A percentile compares a stretch with the other conserved stretches of the same genome.
phyloP scores from a whole-genome alignment of 371 early-diverging fungal species.

The Umbelopsis sp. region DNA sequence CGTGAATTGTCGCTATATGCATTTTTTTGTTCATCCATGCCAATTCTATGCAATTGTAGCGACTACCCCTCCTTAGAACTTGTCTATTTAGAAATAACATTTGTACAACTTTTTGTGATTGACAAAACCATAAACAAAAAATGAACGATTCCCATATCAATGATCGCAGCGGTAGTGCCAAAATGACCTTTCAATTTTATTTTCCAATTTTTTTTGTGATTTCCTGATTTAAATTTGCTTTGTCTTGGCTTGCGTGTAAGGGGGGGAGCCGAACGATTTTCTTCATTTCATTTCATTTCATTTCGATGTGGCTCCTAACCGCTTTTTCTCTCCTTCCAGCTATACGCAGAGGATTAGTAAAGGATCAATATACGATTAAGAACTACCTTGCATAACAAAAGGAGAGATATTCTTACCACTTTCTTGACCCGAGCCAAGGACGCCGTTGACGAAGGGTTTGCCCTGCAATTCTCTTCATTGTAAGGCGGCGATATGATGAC shows the following conservation, averaged over 20 bases:
- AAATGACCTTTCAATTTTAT: too few species aligned
- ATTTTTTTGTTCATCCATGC: too few species aligned
- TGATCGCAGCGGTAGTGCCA: too few species aligned
- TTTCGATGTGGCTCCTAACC: conserved; percentile 31
- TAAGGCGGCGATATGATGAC: conserved; percentile 81
- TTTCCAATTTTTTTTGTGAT: background rate
- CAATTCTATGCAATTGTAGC: too few species aligned
- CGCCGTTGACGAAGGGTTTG: conserved; percentile 59
- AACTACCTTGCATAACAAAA: background rate
- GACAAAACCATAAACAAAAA: too few species aligned
- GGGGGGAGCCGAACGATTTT: background rate
- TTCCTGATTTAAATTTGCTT: background rate
- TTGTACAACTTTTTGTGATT: too few species aligned
- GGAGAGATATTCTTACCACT: conserved; percentile 59
- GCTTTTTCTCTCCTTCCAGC: conserved; percentile 62
- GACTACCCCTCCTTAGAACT: too few species aligned
- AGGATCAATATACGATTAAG: background rate
- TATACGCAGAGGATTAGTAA: conserved; percentile 25
- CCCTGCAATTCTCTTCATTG: conserved; percentile 70
- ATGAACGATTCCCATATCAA: too few species aligned
- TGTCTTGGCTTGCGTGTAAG: background rate
- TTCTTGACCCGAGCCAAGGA: conserved; percentile 76
- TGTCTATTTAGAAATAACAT: too few species aligned
- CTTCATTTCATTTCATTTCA: background rate
- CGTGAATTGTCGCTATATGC: too few species aligned